Evolutionary conservation across 805 yeast genomes (phyloP).

Genomic region (Metschnikowia henanensis): DNA sequence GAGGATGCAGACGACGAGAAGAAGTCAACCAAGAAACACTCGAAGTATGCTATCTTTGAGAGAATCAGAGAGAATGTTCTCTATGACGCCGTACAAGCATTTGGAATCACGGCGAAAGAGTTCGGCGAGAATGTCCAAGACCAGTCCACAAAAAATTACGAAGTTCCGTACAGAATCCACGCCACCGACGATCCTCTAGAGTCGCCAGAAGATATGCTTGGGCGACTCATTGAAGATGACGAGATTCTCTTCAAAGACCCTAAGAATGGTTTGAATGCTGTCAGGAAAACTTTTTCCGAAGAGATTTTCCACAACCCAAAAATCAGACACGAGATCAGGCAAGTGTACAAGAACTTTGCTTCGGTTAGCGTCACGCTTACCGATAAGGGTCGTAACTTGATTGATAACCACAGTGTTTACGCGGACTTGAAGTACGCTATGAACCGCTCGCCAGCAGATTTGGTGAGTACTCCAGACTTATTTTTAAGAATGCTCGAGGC

Average conservation of each 20-base stretch:
- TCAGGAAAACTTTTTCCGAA: slow-evolving; percentile 73
- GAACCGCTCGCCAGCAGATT: slow-evolving; percentile 75
- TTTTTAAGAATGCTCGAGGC: slow-evolving; percentile 92
- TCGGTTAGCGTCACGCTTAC: slow-evolving; percentile 74
- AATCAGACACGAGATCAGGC: slow-evolving; percentile 68
- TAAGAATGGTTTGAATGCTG: slow-evolving; percentile 67
- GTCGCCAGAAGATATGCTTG: slow-evolving; percentile 62
- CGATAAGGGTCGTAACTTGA: slow-evolving; percentile 67
- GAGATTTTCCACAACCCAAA: slow-evolving; percentile 80
- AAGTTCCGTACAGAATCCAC: slow-evolving; percentile 56
- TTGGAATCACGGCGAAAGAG: slow-evolving; percentile 77
- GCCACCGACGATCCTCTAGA: slow-evolving; percentile 66
- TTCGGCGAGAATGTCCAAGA: slow-evolving; percentile 78
- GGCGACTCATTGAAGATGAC: slow-evolving; percentile 43
- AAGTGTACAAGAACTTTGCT: slow-evolving; percentile 62
- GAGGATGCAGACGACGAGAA: slow-evolving; percentile 21
- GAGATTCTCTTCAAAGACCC: slow-evolving; percentile 55
- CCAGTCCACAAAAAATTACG: slow-evolving; percentile 50
- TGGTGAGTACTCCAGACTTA: slow-evolving; percentile 73
- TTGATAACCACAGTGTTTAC: slow-evolving; percentile 77
- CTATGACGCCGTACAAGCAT: slow-evolving; percentile 62
- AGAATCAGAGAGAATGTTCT: slow-evolving; percentile 64
- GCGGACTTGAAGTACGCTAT: slow-evolving; percentile 91
- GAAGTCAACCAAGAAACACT: slow-evolving; percentile 47
- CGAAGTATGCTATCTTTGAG: slow-evolving; percentile 62